Conservation (phyloP, 2,329 filamentous ascomycete genomes). For the Blastomyces parvus region DNA sequence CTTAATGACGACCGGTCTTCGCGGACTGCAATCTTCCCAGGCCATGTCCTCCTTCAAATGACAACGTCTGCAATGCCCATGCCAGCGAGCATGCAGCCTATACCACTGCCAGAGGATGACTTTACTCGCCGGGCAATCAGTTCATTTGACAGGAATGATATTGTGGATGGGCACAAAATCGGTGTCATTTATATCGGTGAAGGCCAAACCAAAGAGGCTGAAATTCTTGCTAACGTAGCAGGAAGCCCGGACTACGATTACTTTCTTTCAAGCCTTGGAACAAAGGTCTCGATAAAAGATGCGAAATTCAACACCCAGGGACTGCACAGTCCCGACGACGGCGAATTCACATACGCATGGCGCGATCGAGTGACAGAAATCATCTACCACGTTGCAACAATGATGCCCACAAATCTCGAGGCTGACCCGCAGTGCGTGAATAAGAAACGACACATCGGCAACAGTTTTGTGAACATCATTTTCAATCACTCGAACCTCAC, state of each 20-base stretch:
- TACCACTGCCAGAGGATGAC: slow-evolving; percentile 66
- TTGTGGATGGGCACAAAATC: slow-evolving; percentile 90
- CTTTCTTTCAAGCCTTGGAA: slow-evolving; percentile 74
- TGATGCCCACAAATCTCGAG: slow-evolving; percentile 86
- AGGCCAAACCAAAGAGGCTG: slow-evolving; percentile 68
- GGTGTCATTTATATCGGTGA: slow-evolving; percentile 90
- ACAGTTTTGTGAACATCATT: slow-evolving; percentile 95
- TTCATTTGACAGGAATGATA: slow-evolving; percentile 76
- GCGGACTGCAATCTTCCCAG: slow-evolving; percentile 36
- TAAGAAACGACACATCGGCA: slow-evolving; percentile 94
- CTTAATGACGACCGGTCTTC: slow-evolving; percentile 28
- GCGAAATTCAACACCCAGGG: slow-evolving; percentile 90
- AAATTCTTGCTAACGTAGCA: slow-evolving; percentile 77
- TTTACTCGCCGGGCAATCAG: slow-evolving; percentile 63
- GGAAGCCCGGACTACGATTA: slow-evolving; percentile 82
- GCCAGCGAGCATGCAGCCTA: slow-evolving; percentile 51
- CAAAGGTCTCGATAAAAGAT: slow-evolving; percentile 67
- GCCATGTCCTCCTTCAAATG: slow-evolving; percentile 39
- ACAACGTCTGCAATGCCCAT: slow-evolving; percentile 36
- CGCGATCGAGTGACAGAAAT: slow-evolving; percentile 90
- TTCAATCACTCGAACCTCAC: slow-evolving; percentile 93
- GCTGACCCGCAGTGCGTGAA: slow-evolving; percentile 64
- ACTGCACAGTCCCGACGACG: slow-evolving; percentile 73
- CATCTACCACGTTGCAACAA: slow-evolving; percentile 88
- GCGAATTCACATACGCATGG: slow-evolving; percentile 86